Conservation (phyloP, 2,329 filamentous ascomycete species). For the Didymella pinodella region DNA sequence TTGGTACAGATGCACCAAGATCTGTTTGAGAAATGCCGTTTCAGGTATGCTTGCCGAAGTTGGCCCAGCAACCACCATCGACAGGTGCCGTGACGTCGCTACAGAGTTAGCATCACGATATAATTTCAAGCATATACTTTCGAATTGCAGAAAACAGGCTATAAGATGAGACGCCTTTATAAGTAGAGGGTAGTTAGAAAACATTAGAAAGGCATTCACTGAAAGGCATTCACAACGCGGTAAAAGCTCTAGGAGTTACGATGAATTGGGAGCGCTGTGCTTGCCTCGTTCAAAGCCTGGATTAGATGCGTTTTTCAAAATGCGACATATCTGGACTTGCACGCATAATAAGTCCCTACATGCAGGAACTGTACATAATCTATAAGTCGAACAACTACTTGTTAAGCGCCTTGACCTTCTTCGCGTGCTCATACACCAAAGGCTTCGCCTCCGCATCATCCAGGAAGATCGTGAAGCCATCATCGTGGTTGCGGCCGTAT, state of each 20-base stretch:
- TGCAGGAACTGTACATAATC: neutral
- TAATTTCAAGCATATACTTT: too few relatives aligned
- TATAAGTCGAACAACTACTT: neutral
- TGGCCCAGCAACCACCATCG: conserved; percentile 19
- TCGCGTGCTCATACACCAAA: conserved; percentile 35
- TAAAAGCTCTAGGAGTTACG: too few relatives aligned
- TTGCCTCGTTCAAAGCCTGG: too few relatives aligned
- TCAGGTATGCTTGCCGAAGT: conserved; percentile 21
- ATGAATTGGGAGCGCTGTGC: too few relatives aligned
- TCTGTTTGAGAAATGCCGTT: conserved; percentile 22
- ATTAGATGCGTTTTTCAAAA: too few relatives aligned
- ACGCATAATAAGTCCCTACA: neutral
- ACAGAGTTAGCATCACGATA: neutral
- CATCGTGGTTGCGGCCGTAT: conserved; percentile 63
- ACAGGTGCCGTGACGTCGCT: conserved; percentile 15
- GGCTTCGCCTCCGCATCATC: conserved; percentile 47
- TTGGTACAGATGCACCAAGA: conserved; percentile 13
- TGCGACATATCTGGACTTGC: too few relatives aligned
- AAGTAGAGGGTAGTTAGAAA: too few relatives aligned
- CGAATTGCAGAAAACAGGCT: too few relatives aligned
- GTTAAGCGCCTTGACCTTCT: conserved; percentile 34
- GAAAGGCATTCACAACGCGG: too few relatives aligned
- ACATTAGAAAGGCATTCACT: too few relatives aligned
- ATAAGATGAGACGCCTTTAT: too few relatives aligned
- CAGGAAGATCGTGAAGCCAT: conserved; percentile 65